Base-by-base conservation (phyloP, 2,329 filamentous ascomycete species). In the Periconia macrospinosa region DNA sequence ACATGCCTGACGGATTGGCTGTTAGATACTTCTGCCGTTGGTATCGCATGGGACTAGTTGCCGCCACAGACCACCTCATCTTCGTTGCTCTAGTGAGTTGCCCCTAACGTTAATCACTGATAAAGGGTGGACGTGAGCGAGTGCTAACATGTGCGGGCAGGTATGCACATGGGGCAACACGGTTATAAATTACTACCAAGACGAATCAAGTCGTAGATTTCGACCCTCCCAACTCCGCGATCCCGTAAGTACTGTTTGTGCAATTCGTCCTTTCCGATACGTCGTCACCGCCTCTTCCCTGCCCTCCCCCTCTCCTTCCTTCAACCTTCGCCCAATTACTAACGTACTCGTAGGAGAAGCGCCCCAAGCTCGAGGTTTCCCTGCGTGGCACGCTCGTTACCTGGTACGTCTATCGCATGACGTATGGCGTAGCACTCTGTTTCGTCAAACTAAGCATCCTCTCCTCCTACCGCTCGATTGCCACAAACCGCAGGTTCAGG, bases 161-260 rank as follows among this genome's bases (percentile, higher is more conserved):
- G 35, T 72, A 10, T 47, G 72, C 37, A 69, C 70, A 18, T 74
- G 71, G 71, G 70, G 64, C 15, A 71, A 70, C 49, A 65, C 70
- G 6, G 64, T 69, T 13, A 59, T 71, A 15, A 74, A 73, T 50
- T 70, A 69, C 50, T 73, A 66, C 44, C 70, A 73, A 57, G 70
- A 73, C 46, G 52, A 63, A 20, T 58, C 61, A 14, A 72, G 67
- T 47, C 59, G 65, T 15, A 59, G 56, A 3, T 63, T 60, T 20
- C 59, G 59, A 43, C 67, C 66, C 6, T 63, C 56, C 30, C 63
- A 56, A 27, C 63, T 71, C 27, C 55, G 59, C 3, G 61, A 52
- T 18, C 70, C 70, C 33, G 70, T 72, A 63, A 44, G 59, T 44
- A 3, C 2, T 27, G 11, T 5, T 37, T 37, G 11, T 37, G 33